Percentiles rank a stretch among this genome's conserved stretches.
Conservation (phyloP, 768 basidiomycete genomes). For the Amanita brunnescens region DNA sequence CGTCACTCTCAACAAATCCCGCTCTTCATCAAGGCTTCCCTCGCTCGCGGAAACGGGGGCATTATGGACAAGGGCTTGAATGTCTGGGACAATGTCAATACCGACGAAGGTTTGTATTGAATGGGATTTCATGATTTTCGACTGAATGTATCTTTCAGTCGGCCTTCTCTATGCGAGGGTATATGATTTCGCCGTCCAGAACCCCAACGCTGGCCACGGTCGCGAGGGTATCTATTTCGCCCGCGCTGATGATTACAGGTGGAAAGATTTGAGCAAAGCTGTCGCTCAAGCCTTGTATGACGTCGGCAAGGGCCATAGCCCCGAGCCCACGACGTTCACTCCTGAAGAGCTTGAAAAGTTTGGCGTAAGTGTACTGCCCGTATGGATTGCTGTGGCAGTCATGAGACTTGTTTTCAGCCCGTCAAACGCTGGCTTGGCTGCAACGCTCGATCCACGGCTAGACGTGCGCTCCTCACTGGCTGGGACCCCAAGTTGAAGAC, state of each 20-base stretch:
- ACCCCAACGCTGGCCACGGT: slow-evolving; percentile 30
- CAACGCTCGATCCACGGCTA: slow-evolving; percentile 31
- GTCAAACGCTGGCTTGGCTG: slow-evolving; percentile 21
- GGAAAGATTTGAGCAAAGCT: slow-evolving; percentile 32
- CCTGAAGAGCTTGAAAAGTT: slow-evolving; percentile 35
- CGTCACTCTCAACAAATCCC: slow-evolving; percentile 46
- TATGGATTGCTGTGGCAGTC: neutral
- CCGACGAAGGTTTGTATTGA: slow-evolving; percentile 38
- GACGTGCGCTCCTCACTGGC: slow-evolving; percentile 30
- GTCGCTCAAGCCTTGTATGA: slow-evolving; percentile 31
- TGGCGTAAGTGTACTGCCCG: slow-evolving; percentile 16
- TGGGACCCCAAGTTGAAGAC: slow-evolving; percentile 37
- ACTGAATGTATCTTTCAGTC: slow-evolving; percentile 19
- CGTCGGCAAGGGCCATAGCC: slow-evolving; percentile 25
- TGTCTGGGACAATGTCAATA: slow-evolving; percentile 48
- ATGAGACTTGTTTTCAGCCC: neutral
- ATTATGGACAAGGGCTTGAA: slow-evolving; percentile 51
- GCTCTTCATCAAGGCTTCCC: slow-evolving; percentile 30
- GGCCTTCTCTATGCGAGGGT: slow-evolving; percentile 35
- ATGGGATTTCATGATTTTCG: neutral
- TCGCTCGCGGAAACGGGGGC: slow-evolving; percentile 42
- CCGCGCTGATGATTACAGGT: slow-evolving; percentile 38
- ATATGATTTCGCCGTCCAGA: slow-evolving; percentile 27
- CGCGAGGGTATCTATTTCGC: slow-evolving; percentile 48
- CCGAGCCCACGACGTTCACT: slow-evolving; percentile 39